These are phyloP conservation scores for Henckelia pumila DNA, from an alignment of 257 asterid species.

Conservation along the genomic window DNA sequence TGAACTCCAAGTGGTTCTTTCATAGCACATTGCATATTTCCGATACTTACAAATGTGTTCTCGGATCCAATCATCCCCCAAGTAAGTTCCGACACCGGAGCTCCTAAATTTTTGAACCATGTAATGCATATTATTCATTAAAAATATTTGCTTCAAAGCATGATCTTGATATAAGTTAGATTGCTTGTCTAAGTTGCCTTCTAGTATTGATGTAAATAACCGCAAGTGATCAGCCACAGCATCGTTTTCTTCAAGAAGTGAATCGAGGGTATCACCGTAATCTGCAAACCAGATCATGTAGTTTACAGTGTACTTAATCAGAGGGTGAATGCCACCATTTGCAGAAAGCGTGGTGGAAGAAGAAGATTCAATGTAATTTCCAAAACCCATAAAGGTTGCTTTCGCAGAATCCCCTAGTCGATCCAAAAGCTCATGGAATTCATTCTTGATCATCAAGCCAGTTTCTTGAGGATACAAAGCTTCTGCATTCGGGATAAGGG, in stretches of 20 bases:
- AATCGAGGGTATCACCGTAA: constrained; percentile 45
- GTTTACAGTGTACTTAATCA: constrained; percentile 63
- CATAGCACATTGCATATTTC: constrained; percentile 49
- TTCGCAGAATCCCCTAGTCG: constrained; percentile 44
- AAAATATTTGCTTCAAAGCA: constrained; percentile 50
- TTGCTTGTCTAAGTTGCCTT: constrained; percentile 45
- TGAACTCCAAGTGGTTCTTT: constrained; percentile 52
- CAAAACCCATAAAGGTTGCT: constrained; percentile 39
- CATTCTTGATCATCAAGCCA: constrained; percentile 31
- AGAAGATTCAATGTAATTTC: constrained; percentile 38
- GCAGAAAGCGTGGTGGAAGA: constrained; percentile 38
- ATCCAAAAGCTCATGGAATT: constrained; percentile 44
- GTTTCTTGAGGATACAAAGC: constrained; percentile 42
- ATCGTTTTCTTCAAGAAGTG: constrained; percentile 42
- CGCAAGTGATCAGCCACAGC: constrained; percentile 43
- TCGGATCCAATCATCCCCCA: constrained; percentile 64
- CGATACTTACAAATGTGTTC: constrained; percentile 37
- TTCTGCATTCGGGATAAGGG: constrained; percentile 32
- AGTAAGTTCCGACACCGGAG: constrained; percentile 42
- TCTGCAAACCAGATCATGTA: constrained; percentile 54
- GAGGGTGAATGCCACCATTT: constrained; percentile 56
- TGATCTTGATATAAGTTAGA: constrained; percentile 40
- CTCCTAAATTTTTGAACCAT: constrained; percentile 53
- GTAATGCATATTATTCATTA: constrained; percentile 81
- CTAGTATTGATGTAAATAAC: constrained; percentile 43